phyloP scores from a whole-genome alignment of 1,284 basidiomycete species.

The Gomphus sp. region DNA sequence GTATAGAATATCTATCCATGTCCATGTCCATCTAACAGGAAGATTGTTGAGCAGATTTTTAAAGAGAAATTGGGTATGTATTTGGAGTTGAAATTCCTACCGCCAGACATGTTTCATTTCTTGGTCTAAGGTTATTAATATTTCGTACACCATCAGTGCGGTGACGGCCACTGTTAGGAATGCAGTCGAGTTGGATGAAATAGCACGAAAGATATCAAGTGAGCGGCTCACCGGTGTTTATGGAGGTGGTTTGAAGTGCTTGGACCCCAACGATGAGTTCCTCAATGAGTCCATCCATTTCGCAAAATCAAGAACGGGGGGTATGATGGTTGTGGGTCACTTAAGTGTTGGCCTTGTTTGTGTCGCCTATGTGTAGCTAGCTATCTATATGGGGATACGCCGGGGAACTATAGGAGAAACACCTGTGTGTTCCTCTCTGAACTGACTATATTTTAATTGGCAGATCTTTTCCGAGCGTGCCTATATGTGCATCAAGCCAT shows the following conservation, averaged over 20 bases:
- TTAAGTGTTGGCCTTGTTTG: too few relatives aligned
- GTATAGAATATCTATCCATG: background rate
- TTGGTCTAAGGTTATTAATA: background rate
- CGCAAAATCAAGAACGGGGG: too few relatives aligned
- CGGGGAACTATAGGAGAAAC: too few relatives aligned
- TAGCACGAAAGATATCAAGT: background rate
- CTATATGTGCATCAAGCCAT: too few relatives aligned
- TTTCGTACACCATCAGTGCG: background rate
- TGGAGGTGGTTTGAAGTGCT: background rate
- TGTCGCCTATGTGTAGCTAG: too few relatives aligned
- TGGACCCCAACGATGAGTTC: background rate
- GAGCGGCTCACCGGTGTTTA: background rate
- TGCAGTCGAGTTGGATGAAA: background rate
- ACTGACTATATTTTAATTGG: too few relatives aligned
- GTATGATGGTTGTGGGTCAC: too few relatives aligned
- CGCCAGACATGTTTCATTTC: constrained; percentile 3
- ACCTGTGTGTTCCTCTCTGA: too few relatives aligned
- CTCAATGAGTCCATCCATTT: background rate
- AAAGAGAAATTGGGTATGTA: too few relatives aligned
- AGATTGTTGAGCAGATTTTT: background rate
- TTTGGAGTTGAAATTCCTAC: background rate
- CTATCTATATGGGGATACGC: too few relatives aligned
- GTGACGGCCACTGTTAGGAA: background rate
- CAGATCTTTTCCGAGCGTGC: too few relatives aligned
- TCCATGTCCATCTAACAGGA: background rate